Conservation (phyloP, 805 yeast genomes). For the Komagataella kurtzmanii region DNA sequence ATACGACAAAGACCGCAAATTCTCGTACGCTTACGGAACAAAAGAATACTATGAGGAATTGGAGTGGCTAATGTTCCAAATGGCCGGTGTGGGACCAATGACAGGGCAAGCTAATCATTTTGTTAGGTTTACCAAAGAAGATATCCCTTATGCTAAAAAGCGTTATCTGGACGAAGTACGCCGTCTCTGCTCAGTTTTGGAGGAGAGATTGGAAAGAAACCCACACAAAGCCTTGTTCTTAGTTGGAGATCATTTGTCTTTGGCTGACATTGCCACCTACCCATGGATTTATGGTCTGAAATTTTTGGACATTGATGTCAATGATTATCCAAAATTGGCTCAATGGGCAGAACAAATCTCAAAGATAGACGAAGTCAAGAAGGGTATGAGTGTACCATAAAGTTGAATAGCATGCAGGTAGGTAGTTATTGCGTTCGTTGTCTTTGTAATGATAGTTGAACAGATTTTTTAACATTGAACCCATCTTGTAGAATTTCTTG, state of each 20-base stretch:
- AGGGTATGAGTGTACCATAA: slow-evolving; percentile 13
- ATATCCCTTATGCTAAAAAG: slow-evolving; percentile 38
- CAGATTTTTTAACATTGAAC: slow-evolving; percentile 64
- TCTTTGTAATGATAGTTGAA: slow-evolving; percentile 36
- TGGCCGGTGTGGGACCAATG: slow-evolving; percentile 49
- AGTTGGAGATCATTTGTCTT: slow-evolving; percentile 44
- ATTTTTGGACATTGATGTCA: slow-evolving; percentile 16
- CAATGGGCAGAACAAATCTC: slow-evolving; percentile 26
- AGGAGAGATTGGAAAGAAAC: slow-evolving; percentile 29
- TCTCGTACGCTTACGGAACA: slow-evolving; percentile 23
- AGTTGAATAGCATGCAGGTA: not conserved
- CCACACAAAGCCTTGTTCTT: slow-evolving; percentile 29
- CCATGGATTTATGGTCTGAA: slow-evolving; percentile 26
- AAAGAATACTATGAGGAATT: slow-evolving; percentile 34
- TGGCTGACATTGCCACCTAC: slow-evolving; percentile 41
- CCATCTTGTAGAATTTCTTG: slow-evolving; percentile 73
- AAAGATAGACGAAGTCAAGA: slow-evolving; percentile 19
- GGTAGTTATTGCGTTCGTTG: slow-evolving; percentile 3
- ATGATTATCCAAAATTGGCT: slow-evolving; percentile 23
- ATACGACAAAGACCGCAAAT: slow-evolving; percentile 41
- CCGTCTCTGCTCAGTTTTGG: slow-evolving; percentile 41
- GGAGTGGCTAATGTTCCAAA: slow-evolving; percentile 43
- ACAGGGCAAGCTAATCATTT: slow-evolving; percentile 50
- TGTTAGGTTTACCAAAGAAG: slow-evolving; percentile 27
- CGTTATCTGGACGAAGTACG: slow-evolving; percentile 37